Evolutionary conservation across 2,329 filamentous ascomycete species (phyloP).

Genomic region (Phialophora macrospora): DNA sequence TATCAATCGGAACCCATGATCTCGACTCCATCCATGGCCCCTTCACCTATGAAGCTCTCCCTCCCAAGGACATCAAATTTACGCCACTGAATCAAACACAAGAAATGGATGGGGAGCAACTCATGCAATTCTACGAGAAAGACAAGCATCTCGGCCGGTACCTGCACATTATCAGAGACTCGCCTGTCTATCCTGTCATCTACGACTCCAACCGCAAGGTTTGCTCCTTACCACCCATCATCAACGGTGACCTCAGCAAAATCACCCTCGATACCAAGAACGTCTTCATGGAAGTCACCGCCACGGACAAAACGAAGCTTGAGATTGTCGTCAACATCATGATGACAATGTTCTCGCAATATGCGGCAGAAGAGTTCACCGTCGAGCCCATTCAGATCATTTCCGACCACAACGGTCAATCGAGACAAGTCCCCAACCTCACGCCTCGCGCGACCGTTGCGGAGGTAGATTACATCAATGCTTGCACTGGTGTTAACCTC

Average conservation of each 20-base stretch:
- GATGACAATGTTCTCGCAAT: conserved; percentile 94
- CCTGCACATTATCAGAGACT: conserved; percentile 92
- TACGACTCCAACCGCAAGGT: conserved; percentile 86
- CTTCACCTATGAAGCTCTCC: conserved; percentile 92
- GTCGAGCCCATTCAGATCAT: conserved; percentile 92
- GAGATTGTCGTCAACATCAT: conserved; percentile 96
- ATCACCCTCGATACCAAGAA: conserved; percentile 90
- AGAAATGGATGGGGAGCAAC: conserved; percentile 81
- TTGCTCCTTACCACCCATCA: conserved; percentile 94
- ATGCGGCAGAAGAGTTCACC: conserved; percentile 85
- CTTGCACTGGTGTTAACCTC: conserved; percentile 81
- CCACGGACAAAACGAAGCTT: conserved; percentile 92
- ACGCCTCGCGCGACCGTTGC: conserved; percentile 76
- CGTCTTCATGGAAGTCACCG: conserved; percentile 96
- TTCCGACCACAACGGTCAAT: conserved; percentile 86
- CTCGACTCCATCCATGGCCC: conserved; percentile 90
- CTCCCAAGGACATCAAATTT: conserved; percentile 92
- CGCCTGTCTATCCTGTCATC: conserved; percentile 92
- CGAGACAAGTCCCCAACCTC: conserved; percentile 79
- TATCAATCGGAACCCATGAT: conserved; percentile 97
- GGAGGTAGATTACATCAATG: conserved; percentile 91
- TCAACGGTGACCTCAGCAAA: conserved; percentile 97
- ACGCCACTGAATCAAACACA: conserved; percentile 87
- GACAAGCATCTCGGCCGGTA: conserved; percentile 90
- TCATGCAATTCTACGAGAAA: conserved; percentile 94